Percentiles rank a stretch among this genome's conserved stretches.
These are phyloP conservation scores for Fusarium tricinctum DNA, from an alignment of 2,329 filamentous ascomycete species.

Conservation along the genomic window DNA sequence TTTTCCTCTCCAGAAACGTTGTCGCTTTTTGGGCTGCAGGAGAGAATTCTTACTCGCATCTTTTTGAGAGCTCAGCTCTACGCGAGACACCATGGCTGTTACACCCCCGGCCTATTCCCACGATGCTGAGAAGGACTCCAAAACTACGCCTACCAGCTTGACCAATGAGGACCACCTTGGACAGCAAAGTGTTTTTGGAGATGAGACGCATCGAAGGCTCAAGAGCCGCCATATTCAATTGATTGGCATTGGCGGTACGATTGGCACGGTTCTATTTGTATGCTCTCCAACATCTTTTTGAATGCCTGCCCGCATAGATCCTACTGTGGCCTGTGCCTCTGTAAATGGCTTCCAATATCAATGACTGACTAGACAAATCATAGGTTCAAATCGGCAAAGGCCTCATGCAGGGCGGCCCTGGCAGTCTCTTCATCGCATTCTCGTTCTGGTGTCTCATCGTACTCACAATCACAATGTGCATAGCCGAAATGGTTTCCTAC, in stretches of 20 bases:
- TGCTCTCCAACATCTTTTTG: slow-evolving; percentile 11
- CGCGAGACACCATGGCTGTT: slow-evolving; percentile 27
- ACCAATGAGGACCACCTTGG: slow-evolving; percentile 12
- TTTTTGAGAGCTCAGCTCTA: background rate
- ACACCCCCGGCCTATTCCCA: slow-evolving; percentile 43
- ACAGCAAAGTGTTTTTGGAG: slow-evolving; percentile 17
- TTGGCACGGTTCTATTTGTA: slow-evolving; percentile 72
- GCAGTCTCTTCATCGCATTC: slow-evolving; percentile 71
- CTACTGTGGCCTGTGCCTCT: background rate
- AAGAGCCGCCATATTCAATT: slow-evolving; percentile 71
- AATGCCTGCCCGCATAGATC: no score
- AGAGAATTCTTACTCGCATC: background rate
- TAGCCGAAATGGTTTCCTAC: slow-evolving; percentile 84
- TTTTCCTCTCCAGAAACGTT: background rate
- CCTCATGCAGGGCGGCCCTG: slow-evolving; percentile 71
- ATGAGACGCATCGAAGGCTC: slow-evolving; percentile 64
- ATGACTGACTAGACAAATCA: slow-evolving; percentile 7
- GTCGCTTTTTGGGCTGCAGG: background rate
- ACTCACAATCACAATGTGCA: slow-evolving; percentile 70
- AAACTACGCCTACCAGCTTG: background rate
- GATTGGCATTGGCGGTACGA: slow-evolving; percentile 74
- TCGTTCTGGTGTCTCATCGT: slow-evolving; percentile 73
- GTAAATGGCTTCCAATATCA: no score
- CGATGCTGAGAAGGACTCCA: slow-evolving; percentile 43
- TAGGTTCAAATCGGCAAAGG: slow-evolving; percentile 69